Evolutionary conservation across 2,329 filamentous ascomycete species (phyloP).

Genomic region (Whalleya microplaca): DNA sequence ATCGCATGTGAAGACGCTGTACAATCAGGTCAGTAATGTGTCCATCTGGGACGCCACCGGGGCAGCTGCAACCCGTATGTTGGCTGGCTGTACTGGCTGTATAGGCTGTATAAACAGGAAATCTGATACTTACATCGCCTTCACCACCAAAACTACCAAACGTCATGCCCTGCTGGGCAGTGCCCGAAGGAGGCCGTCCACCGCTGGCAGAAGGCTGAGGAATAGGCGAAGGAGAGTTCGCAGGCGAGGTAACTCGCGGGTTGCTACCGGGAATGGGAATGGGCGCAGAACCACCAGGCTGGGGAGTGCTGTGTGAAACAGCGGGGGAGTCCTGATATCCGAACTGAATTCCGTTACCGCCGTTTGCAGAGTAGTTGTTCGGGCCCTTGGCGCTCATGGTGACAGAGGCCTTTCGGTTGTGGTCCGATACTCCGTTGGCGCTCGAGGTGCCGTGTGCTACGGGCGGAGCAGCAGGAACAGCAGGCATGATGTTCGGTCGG

Average conservation of each 20-base stretch:
- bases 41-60: background rate
- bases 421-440: constrained; percentile 71
- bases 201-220: constrained; percentile 84
- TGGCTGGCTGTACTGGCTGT: constrained; percentile 29
- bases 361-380: constrained; percentile 76
- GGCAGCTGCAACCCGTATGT: background rate
- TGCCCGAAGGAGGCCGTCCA: constrained; percentile 79
- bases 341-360: constrained; percentile 78
- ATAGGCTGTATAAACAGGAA: constrained; percentile 23
- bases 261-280: constrained; percentile 69
- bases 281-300: constrained; percentile 56
- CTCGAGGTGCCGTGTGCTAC: constrained; percentile 66
- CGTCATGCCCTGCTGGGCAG: constrained; percentile 67
- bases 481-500: constrained; percentile 71
- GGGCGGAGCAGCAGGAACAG: constrained; percentile 66
- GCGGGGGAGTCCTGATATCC: constrained; percentile 75
- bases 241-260: constrained; percentile 79
- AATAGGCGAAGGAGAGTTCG: constrained; percentile 89
- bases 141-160: constrained; percentile 86
- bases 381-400: constrained; percentile 87
- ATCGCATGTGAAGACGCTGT: constrained; percentile 68
- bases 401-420: constrained; percentile 85
- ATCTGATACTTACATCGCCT: constrained; percentile 68
- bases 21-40: constrained; percentile 31
- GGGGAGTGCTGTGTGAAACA: constrained; percentile 69